A percentile compares a stretch with the other conserved stretches of the same genome.
Conservation (phyloP, 2,329 filamentous ascomycete species). For the Fusarium lateritium region DNA sequence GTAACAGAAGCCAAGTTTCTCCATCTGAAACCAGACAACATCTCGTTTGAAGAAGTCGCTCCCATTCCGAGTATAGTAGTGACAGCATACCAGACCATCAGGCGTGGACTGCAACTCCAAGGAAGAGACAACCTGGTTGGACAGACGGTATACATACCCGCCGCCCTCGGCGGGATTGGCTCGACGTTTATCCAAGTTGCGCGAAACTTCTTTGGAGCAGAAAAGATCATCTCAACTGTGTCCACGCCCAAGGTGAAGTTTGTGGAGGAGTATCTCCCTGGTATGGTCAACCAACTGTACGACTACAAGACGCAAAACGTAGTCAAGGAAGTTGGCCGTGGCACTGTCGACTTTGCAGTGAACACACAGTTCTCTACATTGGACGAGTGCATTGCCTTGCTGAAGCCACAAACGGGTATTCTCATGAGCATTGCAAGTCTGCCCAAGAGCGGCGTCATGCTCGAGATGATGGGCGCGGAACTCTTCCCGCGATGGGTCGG, state of each 20-base stretch:
- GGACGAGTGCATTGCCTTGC: slow-evolving; percentile 56
- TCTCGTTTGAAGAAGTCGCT: slow-evolving; percentile 56
- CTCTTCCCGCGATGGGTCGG: slow-evolving; percentile 57
- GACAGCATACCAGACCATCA: slow-evolving; percentile 62
- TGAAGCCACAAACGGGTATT: slow-evolving; percentile 56
- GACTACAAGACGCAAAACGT: slow-evolving; percentile 65
- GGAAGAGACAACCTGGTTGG: slow-evolving; percentile 60
- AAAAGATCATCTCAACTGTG: slow-evolving; percentile 65
- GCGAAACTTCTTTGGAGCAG: slow-evolving; percentile 64
- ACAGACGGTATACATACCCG: slow-evolving; percentile 67
- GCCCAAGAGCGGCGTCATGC: slow-evolving; percentile 52
- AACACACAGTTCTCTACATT: slow-evolving; percentile 63
- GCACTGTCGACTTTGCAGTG: slow-evolving; percentile 65
- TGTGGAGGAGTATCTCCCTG: slow-evolving; percentile 59
- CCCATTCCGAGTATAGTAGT: slow-evolving; percentile 55
- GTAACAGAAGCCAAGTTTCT: slow-evolving; percentile 55
- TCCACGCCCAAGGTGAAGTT: slow-evolving; percentile 66
- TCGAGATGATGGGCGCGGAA: slow-evolving; percentile 51
- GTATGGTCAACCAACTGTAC: slow-evolving; percentile 64
- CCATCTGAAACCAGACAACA: slow-evolving; percentile 50
- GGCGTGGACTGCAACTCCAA: slow-evolving; percentile 55
- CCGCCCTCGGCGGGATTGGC: slow-evolving; percentile 64
- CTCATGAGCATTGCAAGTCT: slow-evolving; percentile 59
- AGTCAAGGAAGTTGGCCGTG: slow-evolving; percentile 54
- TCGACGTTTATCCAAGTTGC: slow-evolving; percentile 64